Conservation (phyloP, 2,329 filamentous ascomycete species). For the Alternaria solani region DNA sequence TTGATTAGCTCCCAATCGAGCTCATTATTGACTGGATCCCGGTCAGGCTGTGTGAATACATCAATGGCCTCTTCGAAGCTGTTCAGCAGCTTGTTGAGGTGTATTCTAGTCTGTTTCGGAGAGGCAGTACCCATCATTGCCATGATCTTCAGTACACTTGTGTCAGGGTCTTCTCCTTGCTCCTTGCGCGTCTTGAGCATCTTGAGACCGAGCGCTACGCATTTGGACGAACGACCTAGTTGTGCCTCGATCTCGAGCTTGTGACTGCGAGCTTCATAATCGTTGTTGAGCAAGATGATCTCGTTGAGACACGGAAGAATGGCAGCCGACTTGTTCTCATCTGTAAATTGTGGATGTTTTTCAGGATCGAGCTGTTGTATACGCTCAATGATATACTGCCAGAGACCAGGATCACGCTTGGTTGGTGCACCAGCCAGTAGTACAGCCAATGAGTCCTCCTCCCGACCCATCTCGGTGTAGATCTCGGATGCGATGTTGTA, state of each 20-base stretch:
- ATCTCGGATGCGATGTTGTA: constrained; percentile 69
- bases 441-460: constrained; percentile 64
- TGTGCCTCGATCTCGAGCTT: constrained; percentile 65
- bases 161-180: constrained; percentile 50
- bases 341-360: constrained; percentile 39
- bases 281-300: constrained; percentile 62
- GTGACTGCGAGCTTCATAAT: constrained; percentile 62
- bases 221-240: constrained; percentile 45
- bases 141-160: constrained; percentile 62
- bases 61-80: constrained; percentile 63
- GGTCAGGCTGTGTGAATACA: constrained; percentile 54
- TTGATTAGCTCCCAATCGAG: constrained; percentile 83
- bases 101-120: constrained; percentile 56
- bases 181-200: constrained; percentile 63
- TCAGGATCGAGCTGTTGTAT: constrained; percentile 56
- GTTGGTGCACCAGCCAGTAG: constrained; percentile 67
- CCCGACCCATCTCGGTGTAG: constrained; percentile 63
- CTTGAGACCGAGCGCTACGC: constrained; percentile 56
- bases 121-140: constrained; percentile 65
- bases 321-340: constrained; percentile 37
- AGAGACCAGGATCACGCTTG: constrained; percentile 63
- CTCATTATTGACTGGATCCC: constrained; percentile 55
- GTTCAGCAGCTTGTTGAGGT: constrained; percentile 57
- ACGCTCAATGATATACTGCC: constrained; percentile 65
- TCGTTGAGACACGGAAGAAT: constrained; percentile 50